phyloP scores from a whole-genome alignment of 2,329 filamentous ascomycete species.

The Dactylonectria macrodidyma region DNA sequence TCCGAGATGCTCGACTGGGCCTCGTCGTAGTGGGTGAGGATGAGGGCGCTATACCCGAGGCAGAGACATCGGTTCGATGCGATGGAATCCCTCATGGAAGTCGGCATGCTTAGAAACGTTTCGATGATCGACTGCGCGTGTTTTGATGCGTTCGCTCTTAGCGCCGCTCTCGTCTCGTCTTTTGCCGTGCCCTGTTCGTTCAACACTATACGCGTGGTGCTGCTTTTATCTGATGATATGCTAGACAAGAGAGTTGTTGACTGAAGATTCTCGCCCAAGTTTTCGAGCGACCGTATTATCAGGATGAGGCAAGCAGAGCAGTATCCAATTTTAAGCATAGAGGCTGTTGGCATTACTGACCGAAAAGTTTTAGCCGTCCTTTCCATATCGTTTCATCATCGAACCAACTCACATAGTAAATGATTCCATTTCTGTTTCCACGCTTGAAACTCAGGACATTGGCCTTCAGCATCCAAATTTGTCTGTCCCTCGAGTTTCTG shows the following conservation, averaged over 20 bases:
- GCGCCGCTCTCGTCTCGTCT: neutral
- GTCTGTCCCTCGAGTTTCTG: constrained; percentile 4
- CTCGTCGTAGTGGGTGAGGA: constrained; percentile 13
- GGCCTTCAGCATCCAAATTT: neutral
- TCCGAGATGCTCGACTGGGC: constrained; percentile 1
- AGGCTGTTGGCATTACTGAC: constrained; percentile 8
- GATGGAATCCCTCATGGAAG: neutral
- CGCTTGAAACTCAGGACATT: neutral
- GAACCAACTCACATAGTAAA: constrained; percentile 1
- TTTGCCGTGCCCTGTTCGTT: neutral
- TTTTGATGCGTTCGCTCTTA: constrained; percentile 7
- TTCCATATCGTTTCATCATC: neutral
- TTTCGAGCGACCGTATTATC: constrained; percentile 8
- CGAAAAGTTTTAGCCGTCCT: neutral
- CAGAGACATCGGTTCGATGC: constrained; percentile 10
- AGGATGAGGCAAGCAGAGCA: constrained; percentile 13
- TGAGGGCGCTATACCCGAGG: constrained; percentile 11
- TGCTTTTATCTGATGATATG: neutral
- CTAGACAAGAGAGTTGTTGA: neutral
- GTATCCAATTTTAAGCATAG: constrained; percentile 15
- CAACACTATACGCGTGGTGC: neutral
- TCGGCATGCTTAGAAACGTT: constrained; percentile 7
- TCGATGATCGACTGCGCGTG: constrained; percentile 21
- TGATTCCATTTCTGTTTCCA: constrained; percentile 18
- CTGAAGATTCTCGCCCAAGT: constrained; percentile 12